A percentile compares a stretch with the other conserved stretches of the same genome.
phyloP scores from a whole-genome alignment of 2,329 filamentous ascomycete species.

The Colletotrichum euphorbiae region DNA sequence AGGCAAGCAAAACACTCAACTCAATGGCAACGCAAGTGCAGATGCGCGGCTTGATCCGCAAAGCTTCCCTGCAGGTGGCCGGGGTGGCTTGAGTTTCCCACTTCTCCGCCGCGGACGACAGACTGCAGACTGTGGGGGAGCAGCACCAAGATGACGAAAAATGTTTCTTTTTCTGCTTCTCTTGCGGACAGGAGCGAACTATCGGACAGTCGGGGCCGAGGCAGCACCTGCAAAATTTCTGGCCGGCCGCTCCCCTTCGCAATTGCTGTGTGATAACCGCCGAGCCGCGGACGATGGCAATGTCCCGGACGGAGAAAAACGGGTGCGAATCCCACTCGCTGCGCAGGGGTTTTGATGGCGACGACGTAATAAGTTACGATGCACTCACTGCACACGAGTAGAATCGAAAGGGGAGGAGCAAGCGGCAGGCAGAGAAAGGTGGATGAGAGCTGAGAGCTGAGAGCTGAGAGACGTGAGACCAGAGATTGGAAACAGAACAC shows the following conservation, averaged over 20 bases:
- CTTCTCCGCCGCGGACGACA: background rate
- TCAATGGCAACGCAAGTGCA: background rate
- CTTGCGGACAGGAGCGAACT: background rate
- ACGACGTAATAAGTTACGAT: background rate
- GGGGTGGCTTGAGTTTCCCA: constrained; percentile 7
- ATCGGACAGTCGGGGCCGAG: constrained; percentile 4
- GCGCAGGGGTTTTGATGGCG: background rate
- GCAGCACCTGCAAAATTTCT: background rate
- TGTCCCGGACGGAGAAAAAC: background rate
- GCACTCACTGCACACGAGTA: background rate
- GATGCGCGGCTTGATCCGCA: constrained; percentile 28
- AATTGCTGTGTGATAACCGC: background rate
- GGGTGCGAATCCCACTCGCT: background rate
- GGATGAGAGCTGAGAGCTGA: background rate
- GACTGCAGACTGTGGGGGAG: constrained; percentile 32
- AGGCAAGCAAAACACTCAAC: background rate
- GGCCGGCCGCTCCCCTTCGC: background rate
- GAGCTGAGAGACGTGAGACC: background rate
- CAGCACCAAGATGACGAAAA: background rate
- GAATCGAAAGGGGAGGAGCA: background rate
- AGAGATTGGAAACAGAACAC: background rate
- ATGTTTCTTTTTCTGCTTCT: constrained; percentile 1
- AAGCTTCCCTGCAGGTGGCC: constrained; percentile 28
- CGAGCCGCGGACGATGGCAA: background rate
- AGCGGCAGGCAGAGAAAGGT: background rate